These are phyloP conservation scores for Hortiboletus rubellus DNA, from an alignment of 1,284 basidiomycete species.

Conservation along the genomic window DNA sequence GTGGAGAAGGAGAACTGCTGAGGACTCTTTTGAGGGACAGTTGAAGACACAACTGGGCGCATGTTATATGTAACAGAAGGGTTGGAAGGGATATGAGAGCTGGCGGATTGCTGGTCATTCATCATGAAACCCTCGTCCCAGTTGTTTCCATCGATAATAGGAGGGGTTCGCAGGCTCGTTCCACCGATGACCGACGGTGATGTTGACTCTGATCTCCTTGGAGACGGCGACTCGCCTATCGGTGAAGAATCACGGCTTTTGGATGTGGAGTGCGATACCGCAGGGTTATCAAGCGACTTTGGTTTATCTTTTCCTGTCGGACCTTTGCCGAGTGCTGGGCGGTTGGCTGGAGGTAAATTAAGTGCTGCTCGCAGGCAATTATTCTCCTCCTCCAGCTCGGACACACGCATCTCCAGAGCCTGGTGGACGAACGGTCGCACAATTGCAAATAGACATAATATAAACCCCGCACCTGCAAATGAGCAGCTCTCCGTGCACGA, in stretches of 20 bases:
- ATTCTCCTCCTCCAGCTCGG: constrained; percentile 86
- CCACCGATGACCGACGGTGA: constrained; percentile 37
- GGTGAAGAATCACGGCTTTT: constrained; percentile 41
- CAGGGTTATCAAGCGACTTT: constrained; percentile 42
- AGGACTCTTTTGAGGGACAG: constrained; percentile 37
- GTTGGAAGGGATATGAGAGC: constrained; percentile 39
- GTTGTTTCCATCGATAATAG: constrained; percentile 48
- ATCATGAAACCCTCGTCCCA: constrained; percentile 64
- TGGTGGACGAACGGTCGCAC: constrained; percentile 40
- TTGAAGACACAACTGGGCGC: constrained; percentile 31
- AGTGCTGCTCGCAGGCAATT: constrained; percentile 72
- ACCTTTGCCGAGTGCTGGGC: constrained; percentile 72
- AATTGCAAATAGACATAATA: constrained; percentile 42
- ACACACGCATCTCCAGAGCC: constrained; percentile 81
- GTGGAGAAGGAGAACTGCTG: constrained; percentile 39
- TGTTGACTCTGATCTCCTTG: constrained; percentile 38
- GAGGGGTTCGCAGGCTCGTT: constrained; percentile 34
- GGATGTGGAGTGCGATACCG: constrained; percentile 33
- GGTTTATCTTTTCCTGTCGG: constrained; percentile 82
- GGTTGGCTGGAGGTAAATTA: constrained; percentile 71
- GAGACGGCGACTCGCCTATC: constrained; percentile 50
- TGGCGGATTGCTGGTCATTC: constrained; percentile 45
- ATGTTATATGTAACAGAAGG: constrained; percentile 43
- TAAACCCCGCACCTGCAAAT: constrained; percentile 67
- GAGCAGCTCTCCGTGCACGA: constrained; percentile 85